Base-by-base conservation (phyloP, 2,329 filamentous ascomycete genomes). In the Fusarium sp. region DNA sequence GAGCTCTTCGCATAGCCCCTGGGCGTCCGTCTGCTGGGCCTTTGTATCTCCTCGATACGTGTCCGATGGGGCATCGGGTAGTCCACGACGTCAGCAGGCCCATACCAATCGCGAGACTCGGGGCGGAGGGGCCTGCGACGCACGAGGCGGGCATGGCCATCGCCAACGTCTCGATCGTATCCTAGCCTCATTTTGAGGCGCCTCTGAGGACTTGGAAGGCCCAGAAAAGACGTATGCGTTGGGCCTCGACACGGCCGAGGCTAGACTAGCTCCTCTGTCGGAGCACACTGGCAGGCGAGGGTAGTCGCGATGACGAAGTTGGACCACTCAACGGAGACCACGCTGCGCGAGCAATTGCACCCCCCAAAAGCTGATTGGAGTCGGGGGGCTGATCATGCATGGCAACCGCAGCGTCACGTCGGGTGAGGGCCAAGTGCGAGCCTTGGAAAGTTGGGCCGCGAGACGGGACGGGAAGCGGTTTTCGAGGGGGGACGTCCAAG, bases 151-250 rank as follows among this genome's bases (percentile, higher is more conserved):
- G 69, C 69, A 20, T 77, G 78, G 69, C 70, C 79, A 70, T 78
- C 67, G 66, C 76, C 79, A 64, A 74, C 74, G 76, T 80, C 80
- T 80, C 75, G 79, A 70, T 76, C 73, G 38, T 78, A 79, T 72
- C 77, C 77, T 70, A 79, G 79, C 79, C 80, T 79, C 80, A 82
- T 80, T 75, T 77, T 79, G 65, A 63, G 70, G 59, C 68, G 73
- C 71, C 69, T 78, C 67, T 74, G 68, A 68, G 72, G 65, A 62
- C 63, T 66, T 66, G 25, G 64, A 73, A 65, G 67, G 61, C 63
- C 73, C 64, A 35, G 62, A 69, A 60, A 58, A 61, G 70, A 40
- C 56, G 62, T 63, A 20, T 54, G 66, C 61, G 72, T 80, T 78
- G 78, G 79, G 73, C 73, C 70, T 76, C 78, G 65, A 79, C 67